A percentile compares a stretch with the other conserved stretches of the same genome.
Evolutionary conservation across 306 rosid genomes (phyloP).

Genomic region (Begonia peltatifolia): DNA sequence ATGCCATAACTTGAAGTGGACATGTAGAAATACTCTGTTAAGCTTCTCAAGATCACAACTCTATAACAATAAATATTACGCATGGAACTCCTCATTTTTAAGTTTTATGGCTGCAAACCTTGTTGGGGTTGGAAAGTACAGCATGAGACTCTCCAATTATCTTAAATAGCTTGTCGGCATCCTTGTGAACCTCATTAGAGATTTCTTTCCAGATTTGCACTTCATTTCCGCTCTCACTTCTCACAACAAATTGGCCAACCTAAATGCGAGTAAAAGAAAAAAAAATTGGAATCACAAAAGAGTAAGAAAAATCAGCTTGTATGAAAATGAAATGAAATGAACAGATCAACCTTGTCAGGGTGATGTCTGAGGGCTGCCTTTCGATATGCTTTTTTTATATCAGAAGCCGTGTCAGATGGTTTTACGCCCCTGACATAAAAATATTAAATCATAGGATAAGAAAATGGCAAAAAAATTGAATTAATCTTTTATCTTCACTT

Average conservation of each 20-base stretch:
- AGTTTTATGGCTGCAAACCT: constrained; percentile 33
- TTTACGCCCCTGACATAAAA: constrained; percentile 37
- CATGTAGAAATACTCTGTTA: neutral
- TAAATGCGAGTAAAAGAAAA: constrained; percentile 18
- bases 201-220: constrained; percentile 77
- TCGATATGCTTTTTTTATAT: constrained; percentile 59
- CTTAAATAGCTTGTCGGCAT: constrained; percentile 90
- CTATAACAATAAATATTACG: neutral
- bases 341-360: constrained; percentile 54
- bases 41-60: neutral
- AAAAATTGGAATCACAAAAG: constrained; percentile 2
- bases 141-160: constrained; percentile 95
- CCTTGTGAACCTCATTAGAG: constrained; percentile 61
- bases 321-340: constrained; percentile 10
- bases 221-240: constrained; percentile 74
- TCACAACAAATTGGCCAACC: constrained; percentile 86
- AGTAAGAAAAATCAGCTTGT: neutral
- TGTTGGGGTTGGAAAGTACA: constrained; percentile 67
- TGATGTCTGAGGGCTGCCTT: constrained; percentile 74
- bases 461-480: neutral
- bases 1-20: neutral
- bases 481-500: too few relatives aligned
- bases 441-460: constrained; percentile 8
- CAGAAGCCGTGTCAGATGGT: constrained; percentile 32
- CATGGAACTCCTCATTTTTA: neutral